Evolutionary conservation across 2,329 filamentous ascomycete genomes (phyloP).

Genomic region (Pestalotiopsis sp.): DNA sequence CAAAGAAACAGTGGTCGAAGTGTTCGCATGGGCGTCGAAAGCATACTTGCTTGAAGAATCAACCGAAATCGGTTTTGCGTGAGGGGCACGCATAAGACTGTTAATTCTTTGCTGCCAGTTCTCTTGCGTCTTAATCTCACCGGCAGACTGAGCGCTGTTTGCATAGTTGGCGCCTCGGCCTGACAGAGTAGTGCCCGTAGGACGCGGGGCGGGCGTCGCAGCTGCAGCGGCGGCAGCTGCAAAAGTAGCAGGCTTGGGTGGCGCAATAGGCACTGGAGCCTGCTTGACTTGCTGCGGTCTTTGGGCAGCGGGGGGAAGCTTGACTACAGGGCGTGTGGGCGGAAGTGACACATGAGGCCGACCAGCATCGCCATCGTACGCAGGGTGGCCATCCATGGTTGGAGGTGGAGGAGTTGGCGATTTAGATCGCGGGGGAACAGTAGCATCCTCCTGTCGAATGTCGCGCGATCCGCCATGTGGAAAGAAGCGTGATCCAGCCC

Average conservation of each 20-base stretch:
- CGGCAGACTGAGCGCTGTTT: slow-evolving; percentile 28
- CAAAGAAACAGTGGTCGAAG: slow-evolving; percentile 72
- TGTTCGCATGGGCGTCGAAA: slow-evolving; percentile 53
- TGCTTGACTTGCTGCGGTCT: slow-evolving; percentile 63
- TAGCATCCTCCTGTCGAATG: slow-evolving; percentile 42
- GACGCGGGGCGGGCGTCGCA: slow-evolving; percentile 18
- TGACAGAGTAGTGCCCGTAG: slow-evolving; percentile 15
- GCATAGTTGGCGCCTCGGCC: slow-evolving; percentile 27
- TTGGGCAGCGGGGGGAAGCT: slow-evolving; percentile 78
- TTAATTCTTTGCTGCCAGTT: slow-evolving; percentile 87
- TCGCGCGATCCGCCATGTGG: slow-evolving; percentile 51
- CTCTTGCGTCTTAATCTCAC: slow-evolving; percentile 34
- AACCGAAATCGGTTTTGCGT: slow-evolving; percentile 61
- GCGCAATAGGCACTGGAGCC: slow-evolving; percentile 37
- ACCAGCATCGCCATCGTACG: slow-evolving; percentile 66
- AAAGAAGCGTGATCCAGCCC: slow-evolving; percentile 64
- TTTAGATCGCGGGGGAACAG: slow-evolving; percentile 40
- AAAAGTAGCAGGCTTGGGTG: slow-evolving; percentile 45
- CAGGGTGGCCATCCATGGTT: slow-evolving; percentile 71
- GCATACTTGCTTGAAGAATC: slow-evolving; percentile 70
- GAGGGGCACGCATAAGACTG: slow-evolving; percentile 66
- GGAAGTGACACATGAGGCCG: slow-evolving; percentile 74
- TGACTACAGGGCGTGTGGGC: slow-evolving; percentile 74
- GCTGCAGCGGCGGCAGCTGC: slow-evolving; percentile 38
- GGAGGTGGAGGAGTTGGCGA: slow-evolving; percentile 76